Base-by-base conservation (phyloP, 257 asterid species). In the Catharanthus roseus region DNA sequence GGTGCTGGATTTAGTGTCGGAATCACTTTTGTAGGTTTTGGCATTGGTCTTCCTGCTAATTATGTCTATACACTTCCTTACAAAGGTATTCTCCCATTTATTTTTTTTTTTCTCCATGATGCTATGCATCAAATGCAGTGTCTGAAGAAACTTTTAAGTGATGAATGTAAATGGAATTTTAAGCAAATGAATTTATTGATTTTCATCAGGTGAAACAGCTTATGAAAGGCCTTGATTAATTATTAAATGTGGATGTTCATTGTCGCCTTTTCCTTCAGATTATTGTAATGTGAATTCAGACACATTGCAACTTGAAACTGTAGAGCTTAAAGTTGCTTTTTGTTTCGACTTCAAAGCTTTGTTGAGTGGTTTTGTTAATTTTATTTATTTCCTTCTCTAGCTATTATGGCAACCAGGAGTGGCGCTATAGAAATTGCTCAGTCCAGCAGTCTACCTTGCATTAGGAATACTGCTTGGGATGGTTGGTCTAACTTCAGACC, bases 1-100 rank as follows among this genome's bases (percentile, higher is more conserved):
- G 99, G 99, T 39, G 89, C 72, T 67, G 99, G 99, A 67, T 88
- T 93, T 64, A 81, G 90, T 70, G 86, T 93, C 24, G 99, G 99
- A 61, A 39, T 91, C 84, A 91, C 97, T 77, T 74, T 89, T 74
- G 81, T 83, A 11, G 97, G 96, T 57, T 24, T 83, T 26, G 99
- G 99, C 82, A 86, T 93, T 74, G 99, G 99, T 45, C 86, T 93
- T 74, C 97, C 97, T 4, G 84, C 89, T 74, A 89, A 89, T 81
- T 75, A 72, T 82, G 53, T 91, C 34, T 77, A 67, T 10, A 44
- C 82, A 44, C 69, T 75, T 76, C 97, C 97, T 82, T 82, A 66
- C 63, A 78, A 70, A 63, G 95, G 98, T 93, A 86, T 18, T 16
- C 28, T 50, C 26, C 33, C 34, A 23, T 49, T 49, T 10, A 47